phyloP scores from a whole-genome alignment of 352 stramenopile species.

The Globisporangium camurandrum region DNA sequence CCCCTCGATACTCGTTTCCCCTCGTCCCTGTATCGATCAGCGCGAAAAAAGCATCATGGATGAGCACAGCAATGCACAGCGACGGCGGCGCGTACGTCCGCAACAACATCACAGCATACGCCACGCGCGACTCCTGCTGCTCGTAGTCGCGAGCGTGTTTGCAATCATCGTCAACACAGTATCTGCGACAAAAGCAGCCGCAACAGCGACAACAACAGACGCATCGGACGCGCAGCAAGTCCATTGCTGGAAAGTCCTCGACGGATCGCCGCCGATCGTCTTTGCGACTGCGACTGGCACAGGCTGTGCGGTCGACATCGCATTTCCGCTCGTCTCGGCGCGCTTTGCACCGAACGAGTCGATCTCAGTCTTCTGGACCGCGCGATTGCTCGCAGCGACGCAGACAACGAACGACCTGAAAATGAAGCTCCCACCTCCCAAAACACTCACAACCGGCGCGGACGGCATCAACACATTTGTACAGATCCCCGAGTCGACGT shows the following conservation, averaged over 20 bases:
- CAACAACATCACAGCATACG: neutral
- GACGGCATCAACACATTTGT: slow-evolving; percentile 20
- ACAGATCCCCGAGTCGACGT: slow-evolving; percentile 43
- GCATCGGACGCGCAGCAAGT: slow-evolving; percentile 5
- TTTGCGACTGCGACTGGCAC: slow-evolving; percentile 17
- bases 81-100: neutral
- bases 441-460: slow-evolving; percentile 18
- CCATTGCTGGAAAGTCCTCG: slow-evolving; percentile 28
- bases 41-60: neutral
- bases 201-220: neutral
- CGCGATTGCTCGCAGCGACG: slow-evolving; percentile 15
- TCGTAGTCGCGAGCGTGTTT: neutral
- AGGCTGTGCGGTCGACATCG: slow-evolving; percentile 25
- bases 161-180: neutral
- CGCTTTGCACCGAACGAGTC: slow-evolving; percentile 29
- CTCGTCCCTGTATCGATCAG: too few relatives aligned
- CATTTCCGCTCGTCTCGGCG: slow-evolving; percentile 20
- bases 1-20: too few relatives aligned
- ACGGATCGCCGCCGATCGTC: slow-evolving; percentile 10
- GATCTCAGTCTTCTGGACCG: slow-evolving; percentile 37
- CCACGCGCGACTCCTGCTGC: neutral
- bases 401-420: slow-evolving; percentile 31
- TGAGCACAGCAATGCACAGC: neutral
- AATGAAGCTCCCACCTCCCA: slow-evolving; percentile 32
- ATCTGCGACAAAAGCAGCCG: neutral